Base-by-base conservation (phyloP, 2,329 filamentous ascomycete genomes). In the Exophiala calicioides region DNA sequence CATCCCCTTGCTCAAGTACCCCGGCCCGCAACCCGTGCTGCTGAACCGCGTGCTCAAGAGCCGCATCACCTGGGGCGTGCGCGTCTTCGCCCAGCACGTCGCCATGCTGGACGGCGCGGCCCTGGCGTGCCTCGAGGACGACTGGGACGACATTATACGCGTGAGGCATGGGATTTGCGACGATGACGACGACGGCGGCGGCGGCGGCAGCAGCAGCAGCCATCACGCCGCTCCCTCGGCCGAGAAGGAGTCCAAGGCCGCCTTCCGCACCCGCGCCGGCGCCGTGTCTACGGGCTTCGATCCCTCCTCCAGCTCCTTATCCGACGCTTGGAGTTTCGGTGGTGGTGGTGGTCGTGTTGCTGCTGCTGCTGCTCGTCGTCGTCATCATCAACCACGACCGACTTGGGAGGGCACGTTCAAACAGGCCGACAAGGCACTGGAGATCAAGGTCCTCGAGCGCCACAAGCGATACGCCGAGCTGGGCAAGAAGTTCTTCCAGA, bases 1-100 rank as follows among this genome's bases (percentile, higher is more conserved):
- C 10, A 45, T 73, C 8, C 69, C 70, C 2, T 66, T 72, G 32
- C 55, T 73, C 35, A 66, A 69, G 37, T 69, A 71, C 39, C 69
- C 70, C 39, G 73, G 73, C 36, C 70, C 70, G 1, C 67, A 71
- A 40, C 69, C 70, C 6, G 62, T 59, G 48, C 64, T 62, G 40
- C 49, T 73, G 18, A 70, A 66, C 35, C 56, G 63, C 3, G 58
- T 69, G 2, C 58, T 73, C 42, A 61, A 62, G 34, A 58, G 53
- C 21, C 69, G 68, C 38, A 58, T 68, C 13, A 58, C 58, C 7
- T 63, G 57, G 15, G 64, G 69, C 15, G 63, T 63, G 59, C 62
- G 62, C 7, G 56, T 60, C 20, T 63, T 69, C 26, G 56, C 62
- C 30, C 61, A 60, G 24, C 64, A 65, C 10, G 55, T 67, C 3